Evolutionary conservation across 805 yeast genomes (phyloP).

Genomic region (Hanseniaspora valbyensis): DNA sequence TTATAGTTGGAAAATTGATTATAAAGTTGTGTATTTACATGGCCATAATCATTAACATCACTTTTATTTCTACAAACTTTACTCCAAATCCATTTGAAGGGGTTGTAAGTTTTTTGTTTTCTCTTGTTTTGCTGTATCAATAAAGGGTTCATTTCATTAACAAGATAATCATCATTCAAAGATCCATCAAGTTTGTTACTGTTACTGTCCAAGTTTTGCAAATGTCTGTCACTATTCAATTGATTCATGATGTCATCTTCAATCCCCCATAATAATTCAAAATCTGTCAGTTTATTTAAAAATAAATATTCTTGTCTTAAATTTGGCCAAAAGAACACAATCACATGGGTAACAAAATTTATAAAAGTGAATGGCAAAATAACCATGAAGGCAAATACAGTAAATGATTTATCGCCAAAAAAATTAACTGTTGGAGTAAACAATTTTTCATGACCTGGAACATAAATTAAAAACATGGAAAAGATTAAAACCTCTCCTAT

Average conservation of each 20-base stretch:
- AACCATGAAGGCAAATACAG: conserved; percentile 25
- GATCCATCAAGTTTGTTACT: not conserved
- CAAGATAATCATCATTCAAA: no score
- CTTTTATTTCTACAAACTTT: not conserved
- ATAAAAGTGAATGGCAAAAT: conserved; percentile 27
- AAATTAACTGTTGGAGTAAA: conserved; percentile 27
- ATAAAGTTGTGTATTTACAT: not conserved
- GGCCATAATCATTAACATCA: not conserved
- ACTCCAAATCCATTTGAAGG: conserved; percentile 6
- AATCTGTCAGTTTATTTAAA: conserved; percentile 18
- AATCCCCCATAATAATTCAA: conserved; percentile 18
- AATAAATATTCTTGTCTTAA: conserved; percentile 15
- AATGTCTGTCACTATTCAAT: conserved; percentile 16
- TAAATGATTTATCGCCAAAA: conserved; percentile 29
- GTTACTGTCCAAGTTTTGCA: conserved; percentile 16
- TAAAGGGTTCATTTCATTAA: not conserved
- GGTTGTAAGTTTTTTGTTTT: not conserved
- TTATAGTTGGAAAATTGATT: not conserved
- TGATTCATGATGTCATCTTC: conserved; percentile 8
- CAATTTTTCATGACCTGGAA: conserved; percentile 29
- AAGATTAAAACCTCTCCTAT: conserved; percentile 30
- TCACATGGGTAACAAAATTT: conserved; percentile 20
- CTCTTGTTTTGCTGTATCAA: not conserved
- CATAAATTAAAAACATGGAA: conserved; percentile 34
- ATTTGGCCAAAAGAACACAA: conserved; percentile 22